Conservation (phyloP, 1,284 basidiomycete species). For the Boletus mariae region DNA sequence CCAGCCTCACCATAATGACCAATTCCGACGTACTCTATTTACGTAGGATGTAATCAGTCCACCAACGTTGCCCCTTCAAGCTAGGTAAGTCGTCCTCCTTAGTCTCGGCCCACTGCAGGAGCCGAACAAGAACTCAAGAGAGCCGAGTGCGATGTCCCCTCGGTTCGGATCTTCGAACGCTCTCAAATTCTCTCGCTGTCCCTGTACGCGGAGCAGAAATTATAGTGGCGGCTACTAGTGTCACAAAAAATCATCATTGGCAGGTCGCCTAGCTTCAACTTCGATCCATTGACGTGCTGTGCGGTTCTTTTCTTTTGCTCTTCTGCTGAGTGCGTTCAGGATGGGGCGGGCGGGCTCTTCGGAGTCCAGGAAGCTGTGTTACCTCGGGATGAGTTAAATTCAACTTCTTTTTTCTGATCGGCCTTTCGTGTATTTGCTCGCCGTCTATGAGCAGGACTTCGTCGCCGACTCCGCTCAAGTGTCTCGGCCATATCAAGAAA, state of each 20-base stretch:
- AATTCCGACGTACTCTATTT: neutral
- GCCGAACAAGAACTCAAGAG: neutral
- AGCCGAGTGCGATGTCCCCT: neutral
- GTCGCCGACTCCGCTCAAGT: neutral
- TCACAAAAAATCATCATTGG: slow-evolving; percentile 8
- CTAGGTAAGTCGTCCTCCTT: no score
- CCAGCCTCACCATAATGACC: neutral
- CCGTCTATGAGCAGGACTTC: neutral
- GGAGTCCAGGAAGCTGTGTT: neutral
- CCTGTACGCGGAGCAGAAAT: slow-evolving; percentile 5
- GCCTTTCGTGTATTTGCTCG: neutral
- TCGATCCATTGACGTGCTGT: slow-evolving; percentile 1
- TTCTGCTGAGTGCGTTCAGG: neutral
- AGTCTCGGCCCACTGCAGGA: neutral
- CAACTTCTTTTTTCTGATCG: slow-evolving; percentile 1
- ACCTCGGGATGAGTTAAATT: neutral
- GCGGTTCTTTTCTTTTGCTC: neutral
- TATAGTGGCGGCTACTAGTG: neutral
- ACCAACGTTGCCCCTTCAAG: neutral
- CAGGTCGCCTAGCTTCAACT: slow-evolving; percentile 2
- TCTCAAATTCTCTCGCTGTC: neutral
- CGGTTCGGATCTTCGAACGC: slow-evolving; percentile 10
- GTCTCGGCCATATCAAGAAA: neutral
- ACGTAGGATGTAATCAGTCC: neutral
- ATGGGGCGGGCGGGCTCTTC: neutral